A percentile compares a stretch with the other conserved stretches of the same genome.
Conservation (phyloP, 2,329 filamentous ascomycete genomes). For the Ploettnerulaceae sp. region DNA sequence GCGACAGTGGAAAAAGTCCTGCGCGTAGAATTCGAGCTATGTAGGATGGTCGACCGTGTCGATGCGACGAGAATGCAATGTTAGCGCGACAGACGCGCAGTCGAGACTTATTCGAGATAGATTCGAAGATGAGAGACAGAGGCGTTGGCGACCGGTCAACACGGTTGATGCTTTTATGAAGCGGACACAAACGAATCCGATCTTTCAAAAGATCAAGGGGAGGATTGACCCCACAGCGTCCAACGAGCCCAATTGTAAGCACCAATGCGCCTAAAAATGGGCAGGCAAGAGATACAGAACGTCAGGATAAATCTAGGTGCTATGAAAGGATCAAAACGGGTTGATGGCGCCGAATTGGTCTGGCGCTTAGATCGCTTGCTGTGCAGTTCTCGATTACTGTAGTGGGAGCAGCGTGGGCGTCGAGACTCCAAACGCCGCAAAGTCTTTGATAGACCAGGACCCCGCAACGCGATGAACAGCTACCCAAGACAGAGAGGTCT, state of each 20-base stretch:
- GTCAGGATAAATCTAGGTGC: constrained; percentile 6
- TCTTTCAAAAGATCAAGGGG: constrained; percentile 21
- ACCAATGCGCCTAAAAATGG: constrained; percentile 13
- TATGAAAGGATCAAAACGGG: constrained; percentile 1
- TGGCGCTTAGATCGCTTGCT: constrained; percentile 22
- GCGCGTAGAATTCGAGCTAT: constrained; percentile 2
- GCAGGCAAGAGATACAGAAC: not conserved
- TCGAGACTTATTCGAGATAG: constrained; percentile 17
- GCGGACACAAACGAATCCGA: constrained; percentile 24
- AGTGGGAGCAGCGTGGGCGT: constrained; percentile 7
- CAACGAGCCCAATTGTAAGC: constrained; percentile 19
- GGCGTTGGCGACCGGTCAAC: constrained; percentile 16
- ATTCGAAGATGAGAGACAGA: constrained; percentile 16
- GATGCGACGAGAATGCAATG: constrained; percentile 12
- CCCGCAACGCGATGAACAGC: constrained; percentile 23
- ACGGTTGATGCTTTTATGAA: constrained; percentile 18
- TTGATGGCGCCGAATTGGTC: constrained; percentile 8
- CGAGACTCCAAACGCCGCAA: constrained; percentile 22
- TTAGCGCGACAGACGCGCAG: constrained; percentile 25
- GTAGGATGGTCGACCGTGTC: constrained; percentile 19
- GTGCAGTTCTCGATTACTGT: not conserved
- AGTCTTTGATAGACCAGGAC: constrained; percentile 20
- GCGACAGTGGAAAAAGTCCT: constrained; percentile 4
- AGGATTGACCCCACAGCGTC: constrained; percentile 22
- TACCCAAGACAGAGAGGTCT: too few species aligned